These are phyloP conservation scores for Coniophora puteana DNA, from an alignment of 1,284 basidiomycete genomes.

Conservation along the genomic window DNA sequence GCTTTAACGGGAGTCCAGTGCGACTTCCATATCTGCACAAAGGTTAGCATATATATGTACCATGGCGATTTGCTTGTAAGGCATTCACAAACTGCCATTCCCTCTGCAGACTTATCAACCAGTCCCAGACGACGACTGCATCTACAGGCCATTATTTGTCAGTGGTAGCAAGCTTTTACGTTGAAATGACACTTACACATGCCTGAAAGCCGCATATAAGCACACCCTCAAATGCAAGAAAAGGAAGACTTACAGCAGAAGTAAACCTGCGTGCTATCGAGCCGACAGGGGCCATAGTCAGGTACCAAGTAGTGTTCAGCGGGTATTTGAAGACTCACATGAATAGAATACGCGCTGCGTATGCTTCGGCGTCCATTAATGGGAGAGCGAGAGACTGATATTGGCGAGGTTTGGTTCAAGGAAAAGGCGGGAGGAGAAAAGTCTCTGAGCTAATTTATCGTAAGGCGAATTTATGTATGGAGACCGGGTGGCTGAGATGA, in stretches of 20 bases:
- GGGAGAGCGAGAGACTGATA: conserved; percentile 7
- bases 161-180: conserved; percentile 14
- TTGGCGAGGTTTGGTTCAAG: conserved; percentile 5
- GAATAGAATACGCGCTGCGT: conserved; percentile 45
- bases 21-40: conserved; percentile 67
- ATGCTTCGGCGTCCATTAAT: conserved; percentile 35
- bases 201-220: conserved; percentile 51
- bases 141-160: conserved; percentile 39
- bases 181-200: conserved; percentile 56
- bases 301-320: no score
- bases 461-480: no score
- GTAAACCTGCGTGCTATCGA: conserved; percentile 64
- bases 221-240: conserved; percentile 17
- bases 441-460: no score
- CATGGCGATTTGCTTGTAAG: conserved; percentile 5
- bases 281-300: no score
- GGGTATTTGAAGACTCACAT: conserved; percentile 37
- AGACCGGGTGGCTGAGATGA: no score
- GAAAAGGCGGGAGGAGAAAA: conserved; percentile 9
- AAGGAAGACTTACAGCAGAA: conserved; percentile 65
- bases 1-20: conserved; percentile 77
- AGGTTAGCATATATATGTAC: conserved; percentile 9
- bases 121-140: conserved; percentile 78
- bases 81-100: conserved; percentile 68
- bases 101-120: conserved; percentile 69